Base-by-base conservation (phyloP, 2,329 filamentous ascomycete species). In the Septoria petroselini region DNA sequence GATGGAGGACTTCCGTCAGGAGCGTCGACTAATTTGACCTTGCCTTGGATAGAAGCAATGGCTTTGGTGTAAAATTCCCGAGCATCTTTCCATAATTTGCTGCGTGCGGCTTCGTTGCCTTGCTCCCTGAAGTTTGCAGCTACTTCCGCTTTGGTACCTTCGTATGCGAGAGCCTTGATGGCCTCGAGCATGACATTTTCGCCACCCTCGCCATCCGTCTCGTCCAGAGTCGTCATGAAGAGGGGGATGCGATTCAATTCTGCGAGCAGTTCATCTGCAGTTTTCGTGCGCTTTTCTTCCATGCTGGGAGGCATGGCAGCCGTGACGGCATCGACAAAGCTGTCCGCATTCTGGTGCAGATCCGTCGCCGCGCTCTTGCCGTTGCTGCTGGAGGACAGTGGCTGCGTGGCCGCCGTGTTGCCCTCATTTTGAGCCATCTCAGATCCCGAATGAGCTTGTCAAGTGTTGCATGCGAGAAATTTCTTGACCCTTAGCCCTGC, bases 41-140 rank as follows among this genome's bases (percentile, higher is more conserved):
- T 46, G 8, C 58, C 55, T 25, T 48, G 55, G 18, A 96, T 71
- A 5, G 94, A 80, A 8, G 81, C 74, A 44, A 96, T 77, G n/a
- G 85, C 91, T 72, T 95, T 93, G 23, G 79, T 81, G 68, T 98
- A 98, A 68, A 91, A 96, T 68, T 95, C 90, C 65, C 86, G 85
- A 3, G 91, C 93, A 68, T 97, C 90, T 19, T 70, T 75, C 82
- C 86, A 95, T 40, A 81, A 76, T 68, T 83, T 84, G 48, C 77
- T 76, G 61, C 79, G 78, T 65, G 94, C 95, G 63, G 81, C 84
- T 62, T 97, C 91, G 68, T 98, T 98, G 27, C 93, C 93, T 59
- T 89, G 87, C 66, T 91, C 85, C 63, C 93, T 89, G 74, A 96
- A 96, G 58, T 88, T 88, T 37, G 79, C 73, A 15, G 84, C 86